phyloP scores from a whole-genome alignment of 75 land plant species.

The Sequoiadendron giganteum region DNA sequence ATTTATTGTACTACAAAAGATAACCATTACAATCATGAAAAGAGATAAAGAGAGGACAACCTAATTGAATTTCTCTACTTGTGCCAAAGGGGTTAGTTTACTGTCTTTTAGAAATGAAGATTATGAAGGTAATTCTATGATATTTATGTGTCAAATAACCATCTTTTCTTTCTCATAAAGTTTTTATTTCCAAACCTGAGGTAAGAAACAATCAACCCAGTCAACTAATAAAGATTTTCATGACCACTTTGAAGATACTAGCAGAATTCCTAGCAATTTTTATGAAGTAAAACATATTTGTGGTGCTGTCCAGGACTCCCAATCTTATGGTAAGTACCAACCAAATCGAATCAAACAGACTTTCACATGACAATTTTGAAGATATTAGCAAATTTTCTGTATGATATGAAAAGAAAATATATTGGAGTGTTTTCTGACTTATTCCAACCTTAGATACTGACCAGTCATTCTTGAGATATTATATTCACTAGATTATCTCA shows the following conservation, averaged over 20 bases:
- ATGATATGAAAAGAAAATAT: background rate
- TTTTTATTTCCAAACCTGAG: background rate
- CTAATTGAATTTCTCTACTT: background rate
- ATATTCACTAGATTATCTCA: background rate
- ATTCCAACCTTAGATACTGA: background rate
- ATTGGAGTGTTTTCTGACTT: background rate
- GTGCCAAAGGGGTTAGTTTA: background rate
- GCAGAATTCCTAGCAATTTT: background rate
- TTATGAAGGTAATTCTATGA: background rate
- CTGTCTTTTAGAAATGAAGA: background rate
- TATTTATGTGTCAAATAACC: background rate
- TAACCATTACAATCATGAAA: background rate
- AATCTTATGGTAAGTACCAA: background rate
- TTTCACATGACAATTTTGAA: background rate
- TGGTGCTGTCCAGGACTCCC: background rate
- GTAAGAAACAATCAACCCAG: background rate
- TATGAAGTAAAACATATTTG: background rate
- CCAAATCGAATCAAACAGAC: background rate
- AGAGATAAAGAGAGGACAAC: background rate
- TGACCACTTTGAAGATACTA: background rate
- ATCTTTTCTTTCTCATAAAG: background rate
- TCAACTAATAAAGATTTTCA: background rate
- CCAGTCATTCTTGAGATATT: background rate
- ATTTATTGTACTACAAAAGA: background rate
- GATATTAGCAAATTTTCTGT: background rate